A percentile compares a stretch with the other conserved stretches of the same genome.
Conservation (phyloP, 192 early-diverging fungal species). For the Allomyces macrogynus region DNA sequence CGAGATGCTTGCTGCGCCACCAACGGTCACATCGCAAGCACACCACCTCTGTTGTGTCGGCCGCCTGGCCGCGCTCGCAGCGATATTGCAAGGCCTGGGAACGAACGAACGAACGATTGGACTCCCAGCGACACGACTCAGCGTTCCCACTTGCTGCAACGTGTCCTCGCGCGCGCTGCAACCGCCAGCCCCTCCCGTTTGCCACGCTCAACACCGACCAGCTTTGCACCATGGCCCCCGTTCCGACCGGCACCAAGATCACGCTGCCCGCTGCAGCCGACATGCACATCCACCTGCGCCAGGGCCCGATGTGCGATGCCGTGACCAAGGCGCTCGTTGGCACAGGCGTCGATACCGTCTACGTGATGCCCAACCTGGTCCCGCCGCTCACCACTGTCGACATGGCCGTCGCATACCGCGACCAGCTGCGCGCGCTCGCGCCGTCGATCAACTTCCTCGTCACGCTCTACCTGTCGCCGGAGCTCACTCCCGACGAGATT, state of each 20-base stretch:
- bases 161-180: no score
- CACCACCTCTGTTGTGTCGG: no score
- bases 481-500: slow-evolving; percentile 78
- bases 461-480: slow-evolving; percentile 76
- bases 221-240: not conserved
- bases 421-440: slow-evolving; percentile 49
- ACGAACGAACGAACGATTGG: no score
- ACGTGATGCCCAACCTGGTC: slow-evolving; percentile 91
- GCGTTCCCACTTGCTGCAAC: no score
- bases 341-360: slow-evolving; percentile 66
- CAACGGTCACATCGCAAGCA: no score
- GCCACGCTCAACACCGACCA: not conserved
- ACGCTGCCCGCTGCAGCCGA: slow-evolving; percentile 56
- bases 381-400: slow-evolving; percentile 79
- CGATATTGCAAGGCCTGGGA: no score
- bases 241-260: slow-evolving; percentile 15
- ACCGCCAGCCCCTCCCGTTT: no score
- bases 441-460: slow-evolving; percentile 78
- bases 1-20: no score
- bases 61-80: no score
- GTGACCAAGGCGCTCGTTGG: slow-evolving; percentile 61
- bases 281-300: slow-evolving; percentile 86
- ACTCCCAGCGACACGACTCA: no score
- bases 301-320: slow-evolving; percentile 72
- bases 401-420: slow-evolving; percentile 68